A percentile compares a stretch with the other conserved stretches of the same genome.
Evolutionary conservation across 1,284 basidiomycete genomes (phyloP).

Genomic region (Cutaneotrichosporon sp.): DNA sequence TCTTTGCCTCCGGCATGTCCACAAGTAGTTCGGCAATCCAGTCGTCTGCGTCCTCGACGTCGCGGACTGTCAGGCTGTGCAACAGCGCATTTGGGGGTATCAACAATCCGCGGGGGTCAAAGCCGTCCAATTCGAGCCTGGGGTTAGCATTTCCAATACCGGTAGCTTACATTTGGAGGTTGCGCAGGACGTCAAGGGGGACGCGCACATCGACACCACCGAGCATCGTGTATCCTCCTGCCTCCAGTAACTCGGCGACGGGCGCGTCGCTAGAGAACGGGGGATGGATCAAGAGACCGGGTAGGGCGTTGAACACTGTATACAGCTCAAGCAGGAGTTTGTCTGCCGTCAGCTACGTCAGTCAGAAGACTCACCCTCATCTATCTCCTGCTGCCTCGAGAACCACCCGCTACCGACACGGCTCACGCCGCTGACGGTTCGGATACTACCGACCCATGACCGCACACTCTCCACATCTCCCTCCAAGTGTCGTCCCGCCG

Average conservation of each 20-base stretch:
- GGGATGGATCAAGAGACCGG: slow-evolving; percentile 43
- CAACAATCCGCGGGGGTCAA: slow-evolving; percentile 43
- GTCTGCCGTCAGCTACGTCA: slow-evolving; percentile 26
- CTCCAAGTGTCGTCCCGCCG: slow-evolving; percentile 19
- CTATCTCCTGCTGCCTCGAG: slow-evolving; percentile 33
- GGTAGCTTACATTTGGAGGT: slow-evolving; percentile 41
- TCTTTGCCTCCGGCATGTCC: neutral
- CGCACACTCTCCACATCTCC: slow-evolving; percentile 46
- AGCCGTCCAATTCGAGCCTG: slow-evolving; percentile 46
- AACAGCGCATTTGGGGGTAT: slow-evolving; percentile 36
- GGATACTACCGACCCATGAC: slow-evolving; percentile 47
- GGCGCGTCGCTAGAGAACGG: slow-evolving; percentile 41
- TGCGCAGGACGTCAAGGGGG: slow-evolving; percentile 44
- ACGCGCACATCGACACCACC: slow-evolving; percentile 47
- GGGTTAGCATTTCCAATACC: neutral
- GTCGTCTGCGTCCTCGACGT: slow-evolving; percentile 46
- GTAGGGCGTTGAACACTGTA: slow-evolving; percentile 43
- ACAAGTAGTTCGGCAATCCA: slow-evolving; percentile 43
- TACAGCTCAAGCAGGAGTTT: slow-evolving; percentile 42
- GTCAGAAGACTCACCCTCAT: slow-evolving; percentile 33
- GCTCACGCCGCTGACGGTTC: slow-evolving; percentile 31
- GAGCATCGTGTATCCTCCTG: slow-evolving; percentile 42
- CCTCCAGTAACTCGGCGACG: slow-evolving; percentile 43
- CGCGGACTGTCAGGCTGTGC: slow-evolving; percentile 41
- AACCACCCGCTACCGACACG: slow-evolving; percentile 32